phyloP scores from a whole-genome alignment of 2,329 filamentous ascomycete species.

The Ophiostoma sp. region DNA sequence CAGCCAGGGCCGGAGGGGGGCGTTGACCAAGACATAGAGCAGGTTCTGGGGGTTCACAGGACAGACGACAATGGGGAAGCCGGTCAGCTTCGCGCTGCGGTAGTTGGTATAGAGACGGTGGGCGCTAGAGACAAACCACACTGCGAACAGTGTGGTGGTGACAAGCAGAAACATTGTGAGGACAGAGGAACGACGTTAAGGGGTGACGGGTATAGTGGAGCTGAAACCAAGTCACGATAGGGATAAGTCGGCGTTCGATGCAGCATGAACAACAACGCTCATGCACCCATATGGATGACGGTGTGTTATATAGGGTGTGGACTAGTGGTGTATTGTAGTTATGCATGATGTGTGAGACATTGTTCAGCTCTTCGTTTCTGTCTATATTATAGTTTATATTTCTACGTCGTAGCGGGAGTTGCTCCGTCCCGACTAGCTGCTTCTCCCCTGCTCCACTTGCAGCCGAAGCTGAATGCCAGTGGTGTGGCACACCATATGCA shows the following conservation, averaged over 20 bases:
- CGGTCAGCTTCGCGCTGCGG: conserved; percentile 14
- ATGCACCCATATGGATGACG: no score
- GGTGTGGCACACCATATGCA: neutral
- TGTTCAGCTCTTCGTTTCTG: no score
- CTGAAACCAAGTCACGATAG: neutral
- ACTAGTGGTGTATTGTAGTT: no score
- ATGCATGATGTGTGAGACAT: no score
- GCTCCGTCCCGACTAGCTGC: neutral
- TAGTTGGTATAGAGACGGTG: conserved; percentile 22
- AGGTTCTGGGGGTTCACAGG: conserved; percentile 20
- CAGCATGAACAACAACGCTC: no score
- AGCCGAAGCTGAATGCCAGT: neutral
- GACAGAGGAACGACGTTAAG: neutral
- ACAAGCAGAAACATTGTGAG: neutral
- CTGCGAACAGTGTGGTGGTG: neutral
- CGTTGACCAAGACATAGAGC: conserved; percentile 19
- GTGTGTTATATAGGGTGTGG: no score
- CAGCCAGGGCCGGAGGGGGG: conserved; percentile 16
- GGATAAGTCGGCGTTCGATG: no score
- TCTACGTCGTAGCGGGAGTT: neutral
- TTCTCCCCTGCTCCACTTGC: conserved; percentile 3
- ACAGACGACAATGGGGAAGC: conserved; percentile 16
- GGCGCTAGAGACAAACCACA: conserved; percentile 16
- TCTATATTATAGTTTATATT: no score
- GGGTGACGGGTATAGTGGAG: neutral